Evolutionary conservation across 352 stramenopile species (phyloP).

Genomic region (Phytophthora melonis): DNA sequence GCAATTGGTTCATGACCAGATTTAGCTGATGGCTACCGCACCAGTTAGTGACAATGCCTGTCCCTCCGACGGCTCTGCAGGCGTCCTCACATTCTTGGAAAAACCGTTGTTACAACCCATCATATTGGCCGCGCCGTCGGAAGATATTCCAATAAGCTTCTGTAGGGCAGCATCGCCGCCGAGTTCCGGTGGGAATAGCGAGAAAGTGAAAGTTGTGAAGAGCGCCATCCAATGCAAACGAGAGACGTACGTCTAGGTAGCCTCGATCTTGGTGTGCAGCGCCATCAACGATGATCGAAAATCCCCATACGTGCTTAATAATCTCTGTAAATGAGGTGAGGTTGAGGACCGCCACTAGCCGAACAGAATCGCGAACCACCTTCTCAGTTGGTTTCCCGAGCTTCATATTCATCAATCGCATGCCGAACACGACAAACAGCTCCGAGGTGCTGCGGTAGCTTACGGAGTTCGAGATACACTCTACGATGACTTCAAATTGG

Average conservation of each 20-base stretch:
- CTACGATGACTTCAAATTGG: too few species aligned
- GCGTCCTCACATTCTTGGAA: not conserved
- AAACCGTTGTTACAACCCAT: constrained; percentile 1
- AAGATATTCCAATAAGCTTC: not conserved
- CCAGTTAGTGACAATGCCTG: constrained; percentile 7
- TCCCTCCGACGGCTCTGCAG: not conserved
- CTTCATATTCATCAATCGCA: too few species aligned
- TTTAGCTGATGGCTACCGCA: constrained; percentile 1
- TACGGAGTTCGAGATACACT: too few species aligned
- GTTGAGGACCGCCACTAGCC: not conserved
- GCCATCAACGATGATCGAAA: constrained; percentile 5
- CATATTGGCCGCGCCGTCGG: constrained; percentile 6
- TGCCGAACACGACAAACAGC: too few species aligned
- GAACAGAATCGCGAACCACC: not conserved
- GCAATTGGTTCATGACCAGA: too few species aligned
- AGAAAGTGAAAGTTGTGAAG: constrained; percentile 3
- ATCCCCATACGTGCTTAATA: not conserved
- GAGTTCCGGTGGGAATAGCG: not conserved
- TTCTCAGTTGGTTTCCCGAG: too few species aligned
- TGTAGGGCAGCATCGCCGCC: not conserved
- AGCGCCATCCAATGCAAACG: not conserved
- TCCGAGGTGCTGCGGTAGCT: too few species aligned
- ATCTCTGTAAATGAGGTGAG: not conserved
- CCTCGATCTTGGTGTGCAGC: not conserved
- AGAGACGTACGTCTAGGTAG: not conserved